A percentile compares a stretch with the other conserved stretches of the same genome.
Evolutionary conservation across 441 rosid genomes (phyloP).

Genomic region (Metrosideros polymorpha): DNA sequence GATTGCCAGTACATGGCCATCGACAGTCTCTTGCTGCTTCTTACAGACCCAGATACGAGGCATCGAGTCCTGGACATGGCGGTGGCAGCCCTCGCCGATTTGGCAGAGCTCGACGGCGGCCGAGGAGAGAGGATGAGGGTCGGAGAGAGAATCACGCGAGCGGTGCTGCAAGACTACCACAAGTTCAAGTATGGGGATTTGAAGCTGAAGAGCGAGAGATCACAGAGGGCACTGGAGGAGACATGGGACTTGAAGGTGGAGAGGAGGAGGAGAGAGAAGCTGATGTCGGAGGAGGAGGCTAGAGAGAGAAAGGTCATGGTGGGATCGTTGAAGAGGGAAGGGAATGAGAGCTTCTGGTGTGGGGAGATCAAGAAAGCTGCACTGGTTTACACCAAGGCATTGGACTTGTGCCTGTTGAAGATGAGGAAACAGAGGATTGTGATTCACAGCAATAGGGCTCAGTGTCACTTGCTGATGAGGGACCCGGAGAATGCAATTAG

Average conservation of each 20-base stretch:
- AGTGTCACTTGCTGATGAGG: conserved; percentile 41
- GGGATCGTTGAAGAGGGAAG: conserved; percentile 40
- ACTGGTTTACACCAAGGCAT: conserved; percentile 34
- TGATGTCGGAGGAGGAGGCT: conserved; percentile 34
- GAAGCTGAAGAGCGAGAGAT: conserved; percentile 29
- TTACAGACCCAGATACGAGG: conserved; percentile 57
- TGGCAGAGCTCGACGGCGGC: conserved; percentile 41
- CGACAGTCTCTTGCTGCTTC: conserved; percentile 57
- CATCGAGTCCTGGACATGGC: conserved; percentile 35
- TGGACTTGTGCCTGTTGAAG: conserved; percentile 45
- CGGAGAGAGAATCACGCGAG: conserved; percentile 45
- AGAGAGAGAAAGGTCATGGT: conserved; percentile 28
- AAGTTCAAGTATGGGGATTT: conserved; percentile 34
- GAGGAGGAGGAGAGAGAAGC: conserved; percentile 44
- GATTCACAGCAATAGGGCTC: conserved; percentile 66
- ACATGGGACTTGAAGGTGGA: conserved; percentile 55
- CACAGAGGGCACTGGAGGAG: conserved; percentile 36
- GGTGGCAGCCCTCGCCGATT: conserved; percentile 41
- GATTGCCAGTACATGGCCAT: conserved; percentile 66
- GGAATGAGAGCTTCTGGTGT: conserved; percentile 38
- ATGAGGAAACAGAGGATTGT: conserved; percentile 49
- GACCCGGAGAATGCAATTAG: conserved; percentile 55
- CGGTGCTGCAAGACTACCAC: conserved; percentile 40
- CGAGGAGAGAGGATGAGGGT: conserved; percentile 20
- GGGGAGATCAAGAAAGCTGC: conserved; percentile 45